Percentiles rank a stretch among this genome's conserved stretches.
Evolutionary conservation across 2,329 filamentous ascomycete species (phyloP).

Genomic region (Neopestalotiopsis clavispora): DNA sequence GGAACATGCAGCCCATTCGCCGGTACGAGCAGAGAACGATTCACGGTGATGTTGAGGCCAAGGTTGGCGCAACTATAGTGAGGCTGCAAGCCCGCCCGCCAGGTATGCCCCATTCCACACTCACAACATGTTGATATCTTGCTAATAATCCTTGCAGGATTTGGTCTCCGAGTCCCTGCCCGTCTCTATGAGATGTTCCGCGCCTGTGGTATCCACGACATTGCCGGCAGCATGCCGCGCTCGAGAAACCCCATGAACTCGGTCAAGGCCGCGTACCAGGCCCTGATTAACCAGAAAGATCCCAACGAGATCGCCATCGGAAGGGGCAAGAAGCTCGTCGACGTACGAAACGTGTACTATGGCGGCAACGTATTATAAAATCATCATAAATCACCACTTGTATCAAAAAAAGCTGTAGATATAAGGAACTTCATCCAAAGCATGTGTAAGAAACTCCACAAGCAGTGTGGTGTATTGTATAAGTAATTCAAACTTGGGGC

Average conservation of each 20-base stretch:
- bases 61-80: constrained; percentile 87
- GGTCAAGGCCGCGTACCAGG: constrained; percentile 87
- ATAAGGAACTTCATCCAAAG: constrained; percentile 5
- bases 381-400: neutral
- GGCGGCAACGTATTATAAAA: constrained; percentile 71
- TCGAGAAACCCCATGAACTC: constrained; percentile 98
- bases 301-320: constrained; percentile 90
- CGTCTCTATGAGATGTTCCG: constrained; percentile 95
- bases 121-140: neutral
- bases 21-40: constrained; percentile 93
- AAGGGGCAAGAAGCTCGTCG: constrained; percentile 91
- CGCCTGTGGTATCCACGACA: constrained; percentile 83
- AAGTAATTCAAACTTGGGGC: neutral
- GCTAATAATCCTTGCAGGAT: constrained; percentile 62
- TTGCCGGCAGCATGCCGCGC: constrained; percentile 81
- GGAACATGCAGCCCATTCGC: constrained; percentile 90
- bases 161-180: constrained; percentile 88
- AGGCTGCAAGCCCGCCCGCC: constrained; percentile 83
- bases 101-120: constrained; percentile 60
- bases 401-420: constrained; percentile 18
- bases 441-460: neutral
- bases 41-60: constrained; percentile 80
- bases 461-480: neutral
- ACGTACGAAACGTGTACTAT: constrained; percentile 97
- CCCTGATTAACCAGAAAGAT: constrained; percentile 80